Evolutionary conservation across 495 filamentous ascomycete species (phyloP).

Genomic region (Stereocaulon alpinum): DNA sequence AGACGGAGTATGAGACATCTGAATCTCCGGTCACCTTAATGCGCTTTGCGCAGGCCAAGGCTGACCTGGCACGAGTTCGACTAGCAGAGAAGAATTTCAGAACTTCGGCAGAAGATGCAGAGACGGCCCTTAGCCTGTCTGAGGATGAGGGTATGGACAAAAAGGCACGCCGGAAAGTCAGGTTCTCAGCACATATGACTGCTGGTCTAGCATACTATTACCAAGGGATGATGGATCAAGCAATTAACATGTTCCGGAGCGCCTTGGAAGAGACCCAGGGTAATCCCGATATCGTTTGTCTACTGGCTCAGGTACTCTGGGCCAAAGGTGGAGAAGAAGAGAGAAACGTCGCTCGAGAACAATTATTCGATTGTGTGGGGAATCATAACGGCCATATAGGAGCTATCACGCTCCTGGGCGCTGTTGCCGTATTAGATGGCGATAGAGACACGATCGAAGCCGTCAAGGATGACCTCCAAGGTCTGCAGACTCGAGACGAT

Average conservation of each 20-base stretch:
- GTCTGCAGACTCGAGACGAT: slow-evolving; percentile 52
- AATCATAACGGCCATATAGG: slow-evolving; percentile 61
- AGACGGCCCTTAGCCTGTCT: slow-evolving; percentile 61
- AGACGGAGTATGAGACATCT: slow-evolving; percentile 71
- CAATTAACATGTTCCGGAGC: slow-evolving; percentile 68
- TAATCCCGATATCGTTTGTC: slow-evolving; percentile 76
- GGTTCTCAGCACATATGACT: slow-evolving; percentile 78
- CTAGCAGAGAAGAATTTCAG: slow-evolving; percentile 55
- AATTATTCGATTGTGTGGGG: slow-evolving; percentile 71
- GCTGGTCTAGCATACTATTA: slow-evolving; percentile 75
- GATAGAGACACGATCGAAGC: slow-evolving; percentile 72
- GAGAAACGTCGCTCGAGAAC: slow-evolving; percentile 60
- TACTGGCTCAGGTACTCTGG: slow-evolving; percentile 87
- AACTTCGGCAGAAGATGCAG: slow-evolving; percentile 60
- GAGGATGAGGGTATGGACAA: slow-evolving; percentile 43
- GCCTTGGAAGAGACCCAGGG: slow-evolving; percentile 69
- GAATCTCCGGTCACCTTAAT: slow-evolving; percentile 64
- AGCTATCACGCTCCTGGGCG: slow-evolving; percentile 67
- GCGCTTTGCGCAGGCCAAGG: slow-evolving; percentile 71
- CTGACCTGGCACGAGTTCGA: slow-evolving; percentile 71
- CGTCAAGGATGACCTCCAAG: slow-evolving; percentile 65
- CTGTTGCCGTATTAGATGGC: slow-evolving; percentile 68
- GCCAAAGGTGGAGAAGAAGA: slow-evolving; percentile 72
- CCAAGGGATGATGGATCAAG: slow-evolving; percentile 46
- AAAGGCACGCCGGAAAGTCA: slow-evolving; percentile 53